A percentile compares a stretch with the other conserved stretches of the same genome.
phyloP scores from a whole-genome alignment of 2,329 filamentous ascomycete genomes.

The Colletotrichum sublineola region DNA sequence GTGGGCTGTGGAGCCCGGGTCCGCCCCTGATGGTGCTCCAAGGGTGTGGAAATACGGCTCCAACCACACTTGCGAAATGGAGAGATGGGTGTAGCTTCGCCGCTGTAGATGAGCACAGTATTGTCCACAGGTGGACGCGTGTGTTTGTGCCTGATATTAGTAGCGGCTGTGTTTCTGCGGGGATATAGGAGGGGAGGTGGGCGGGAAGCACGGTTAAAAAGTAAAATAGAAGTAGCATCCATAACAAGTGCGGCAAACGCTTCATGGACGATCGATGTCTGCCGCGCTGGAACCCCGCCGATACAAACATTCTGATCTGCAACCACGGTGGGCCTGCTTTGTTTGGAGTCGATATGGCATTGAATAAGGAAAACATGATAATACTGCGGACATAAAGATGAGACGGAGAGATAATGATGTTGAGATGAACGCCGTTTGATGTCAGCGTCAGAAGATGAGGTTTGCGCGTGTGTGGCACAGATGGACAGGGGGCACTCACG shows the following conservation, averaged over 20 bases:
- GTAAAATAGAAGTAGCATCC: not conserved
- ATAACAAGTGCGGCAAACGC: constrained; percentile 13
- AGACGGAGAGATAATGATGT: constrained; percentile 9
- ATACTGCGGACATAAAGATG: not conserved
- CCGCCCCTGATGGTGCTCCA: not conserved
- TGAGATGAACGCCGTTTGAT: constrained; percentile 22
- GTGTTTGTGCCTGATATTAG: not conserved
- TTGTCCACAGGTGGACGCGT: not conserved
- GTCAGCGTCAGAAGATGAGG: not conserved
- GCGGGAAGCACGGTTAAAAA: not conserved
- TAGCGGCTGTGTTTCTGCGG: constrained; percentile 1
- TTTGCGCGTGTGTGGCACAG: not conserved
- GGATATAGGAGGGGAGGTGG: not conserved
- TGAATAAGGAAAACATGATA: too few species aligned
- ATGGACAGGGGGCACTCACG: not conserved
- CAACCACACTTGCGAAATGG: not conserved
- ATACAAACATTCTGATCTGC: constrained; percentile 30
- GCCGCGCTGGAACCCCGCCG: constrained; percentile 11
- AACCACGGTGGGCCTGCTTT: constrained; percentile 20
- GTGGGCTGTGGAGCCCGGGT: not conserved
- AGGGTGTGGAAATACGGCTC: not conserved
- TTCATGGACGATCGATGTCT: constrained; percentile 19
- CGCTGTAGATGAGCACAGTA: not conserved
- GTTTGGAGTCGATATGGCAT: not conserved
- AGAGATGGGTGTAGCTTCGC: not conserved